A percentile compares a stretch with the other conserved stretches of the same genome.
Conservation (phyloP, 441 rosid genomes). For the Mallotus japonicus region DNA sequence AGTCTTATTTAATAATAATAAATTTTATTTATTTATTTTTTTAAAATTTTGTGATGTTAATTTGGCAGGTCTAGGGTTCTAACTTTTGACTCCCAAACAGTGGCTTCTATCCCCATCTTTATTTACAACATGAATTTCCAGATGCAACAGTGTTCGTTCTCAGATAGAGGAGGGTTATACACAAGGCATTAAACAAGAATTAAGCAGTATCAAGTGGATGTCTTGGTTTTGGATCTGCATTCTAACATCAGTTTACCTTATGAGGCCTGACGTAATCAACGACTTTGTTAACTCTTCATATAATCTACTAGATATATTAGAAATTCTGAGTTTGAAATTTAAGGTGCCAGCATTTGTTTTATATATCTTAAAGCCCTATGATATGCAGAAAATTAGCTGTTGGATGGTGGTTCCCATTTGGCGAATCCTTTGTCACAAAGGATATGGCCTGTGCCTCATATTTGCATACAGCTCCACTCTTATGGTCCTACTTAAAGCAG, state of each 20-base stretch:
- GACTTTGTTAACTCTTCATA: constrained; percentile 40
- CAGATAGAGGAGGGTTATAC: constrained; percentile 3
- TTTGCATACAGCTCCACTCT: constrained; percentile 21
- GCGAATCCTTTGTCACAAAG: background rate
- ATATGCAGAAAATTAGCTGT: constrained; percentile 29
- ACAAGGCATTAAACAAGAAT: constrained; percentile 21
- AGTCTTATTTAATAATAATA: background rate
- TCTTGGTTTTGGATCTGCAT: constrained; percentile 9
- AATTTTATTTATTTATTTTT: background rate
- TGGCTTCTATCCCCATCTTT: constrained; percentile 36
- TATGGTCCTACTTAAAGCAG: constrained; percentile 29
- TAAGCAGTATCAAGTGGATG: background rate
- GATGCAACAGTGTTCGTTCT: constrained; percentile 26
- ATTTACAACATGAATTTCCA: constrained; percentile 31
- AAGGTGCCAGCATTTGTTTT: background rate
- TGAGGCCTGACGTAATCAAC: constrained; percentile 47
- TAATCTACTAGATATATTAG: constrained; percentile 34
- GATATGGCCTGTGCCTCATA: constrained; percentile 3
- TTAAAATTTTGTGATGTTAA: constrained; percentile 15
- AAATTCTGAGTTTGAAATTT: constrained; percentile 41
- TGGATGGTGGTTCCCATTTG: constrained; percentile 22
- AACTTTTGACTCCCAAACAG: constrained; percentile 39
- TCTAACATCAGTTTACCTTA: constrained; percentile 31
- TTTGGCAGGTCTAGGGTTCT: constrained; percentile 57
- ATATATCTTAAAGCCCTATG: background rate